Evolutionary conservation across 768 basidiomycete genomes (phyloP).

Genomic region (Naematelia aurantialba): DNA sequence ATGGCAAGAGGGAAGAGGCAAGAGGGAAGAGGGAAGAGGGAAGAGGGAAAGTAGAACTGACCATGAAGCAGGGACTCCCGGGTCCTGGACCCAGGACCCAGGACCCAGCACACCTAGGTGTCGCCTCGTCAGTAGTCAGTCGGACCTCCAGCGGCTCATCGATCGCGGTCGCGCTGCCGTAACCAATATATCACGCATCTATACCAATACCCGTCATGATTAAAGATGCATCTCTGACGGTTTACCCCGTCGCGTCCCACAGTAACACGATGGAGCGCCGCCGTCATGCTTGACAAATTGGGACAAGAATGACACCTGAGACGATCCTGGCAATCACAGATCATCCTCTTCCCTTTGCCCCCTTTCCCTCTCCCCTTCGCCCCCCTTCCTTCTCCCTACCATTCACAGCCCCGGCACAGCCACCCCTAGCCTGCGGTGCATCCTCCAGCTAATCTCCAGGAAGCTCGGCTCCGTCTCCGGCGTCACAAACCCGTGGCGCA

Average conservation of each 20-base stretch:
- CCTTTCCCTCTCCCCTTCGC: neutral
- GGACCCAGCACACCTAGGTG: no score
- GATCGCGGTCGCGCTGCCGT: no score
- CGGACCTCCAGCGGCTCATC: no score
- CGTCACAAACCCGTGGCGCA: slow-evolving; percentile 78
- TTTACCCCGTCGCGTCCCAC: no score
- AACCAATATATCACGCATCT: neutral
- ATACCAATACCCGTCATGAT: neutral
- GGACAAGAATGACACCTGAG: no score
- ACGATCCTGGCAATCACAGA: neutral
- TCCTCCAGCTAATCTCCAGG: slow-evolving; percentile 59
- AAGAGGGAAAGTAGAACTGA: neutral
- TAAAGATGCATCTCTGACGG: neutral
- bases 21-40: neutral
- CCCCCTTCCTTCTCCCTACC: neutral
- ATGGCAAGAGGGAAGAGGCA: no score
- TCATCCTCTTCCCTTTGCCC: no score
- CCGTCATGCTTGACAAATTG: no score
- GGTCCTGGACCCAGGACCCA: no score
- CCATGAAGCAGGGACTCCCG: neutral
- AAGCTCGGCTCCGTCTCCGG: slow-evolving; percentile 82
- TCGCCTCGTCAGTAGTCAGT: no score
- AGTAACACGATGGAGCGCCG: no score
- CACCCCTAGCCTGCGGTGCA: slow-evolving; percentile 33
- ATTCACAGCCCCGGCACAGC: slow-evolving; percentile 18